Base-by-base conservation (phyloP, 768 basidiomycete genomes). In the Candolleomyces aberdarensis region DNA sequence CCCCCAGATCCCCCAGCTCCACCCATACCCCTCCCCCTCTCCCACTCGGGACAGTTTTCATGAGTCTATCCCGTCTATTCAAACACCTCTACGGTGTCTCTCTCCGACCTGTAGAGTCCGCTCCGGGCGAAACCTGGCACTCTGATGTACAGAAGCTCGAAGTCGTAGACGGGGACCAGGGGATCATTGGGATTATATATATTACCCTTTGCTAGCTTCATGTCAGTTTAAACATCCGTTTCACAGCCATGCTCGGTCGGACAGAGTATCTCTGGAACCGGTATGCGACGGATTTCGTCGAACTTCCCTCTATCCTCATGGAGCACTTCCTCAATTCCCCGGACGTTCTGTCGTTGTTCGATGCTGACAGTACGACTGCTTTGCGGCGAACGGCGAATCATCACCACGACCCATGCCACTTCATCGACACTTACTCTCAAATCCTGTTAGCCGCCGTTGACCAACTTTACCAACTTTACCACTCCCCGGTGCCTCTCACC, bases 261-360 rank as follows among this genome's bases (percentile, higher is more conserved):
- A 98, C 96, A 8, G 95, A 96, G 67, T 97, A 96, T 69, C 96
- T 88, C 96, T 0, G 97, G 97, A 15, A 99, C 97, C 92, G 97
- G 19, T 97, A 95, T 71, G 93, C 97, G 0, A 99, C 97, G 0
- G 97, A 99, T 71, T 97, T 99, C 68, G 96, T 98, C 60, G 97
- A 99, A 70, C 79, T 99, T 7, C 97, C 97, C 0, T 98, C 96
- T 10, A 95, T 98, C 67, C 84, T 99, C 22, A 98, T 98, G 97
- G 97, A 99, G 71, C 94, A 95, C 70, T 98, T 99, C 79, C 83
- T 96, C 46, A 89, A 84, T 46, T 96, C 96, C 0, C 85, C 92
- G 0, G 73, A 77, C 14, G 93, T 98, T 32, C 84, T 98, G 20
- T 85, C 89, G 5, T 83, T 96, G 17, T 92, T 94, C 68, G 82